Conservation (phyloP, 805 yeast species). For the Candida suzukii region DNA sequence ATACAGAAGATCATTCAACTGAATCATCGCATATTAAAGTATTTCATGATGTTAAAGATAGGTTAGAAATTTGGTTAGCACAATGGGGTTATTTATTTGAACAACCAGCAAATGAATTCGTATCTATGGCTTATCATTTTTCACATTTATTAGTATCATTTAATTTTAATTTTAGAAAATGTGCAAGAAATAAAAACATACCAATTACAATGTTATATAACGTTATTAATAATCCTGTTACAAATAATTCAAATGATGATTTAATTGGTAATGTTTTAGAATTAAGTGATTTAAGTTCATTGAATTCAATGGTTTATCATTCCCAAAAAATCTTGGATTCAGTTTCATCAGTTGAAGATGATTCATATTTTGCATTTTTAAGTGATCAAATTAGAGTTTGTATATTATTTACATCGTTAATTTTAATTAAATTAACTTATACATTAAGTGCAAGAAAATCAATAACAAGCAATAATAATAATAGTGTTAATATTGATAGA, state of each 20-base stretch:
- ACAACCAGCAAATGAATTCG: conserved; percentile 69
- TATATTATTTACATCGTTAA: conserved; percentile 34
- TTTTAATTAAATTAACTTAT: conserved; percentile 25
- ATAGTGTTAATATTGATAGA: conserved; percentile 2
- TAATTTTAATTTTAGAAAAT: conserved; percentile 24
- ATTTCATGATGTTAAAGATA: conserved; percentile 34
- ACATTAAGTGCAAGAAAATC: conserved; percentile 2
- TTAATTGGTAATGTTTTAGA: conserved; percentile 2
- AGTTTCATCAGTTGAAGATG: conserved; percentile 29
- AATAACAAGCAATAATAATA: background rate
- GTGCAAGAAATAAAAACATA: background rate
- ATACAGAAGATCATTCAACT: background rate
- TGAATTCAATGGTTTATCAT: conserved; percentile 33
- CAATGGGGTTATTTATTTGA: conserved; percentile 65
- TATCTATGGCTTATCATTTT: conserved; percentile 63
- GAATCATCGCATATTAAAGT: no score
- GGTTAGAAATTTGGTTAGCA: conserved; percentile 52
- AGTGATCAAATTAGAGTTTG: conserved; percentile 63
- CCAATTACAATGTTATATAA: background rate
- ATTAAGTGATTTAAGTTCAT: conserved; percentile 10
- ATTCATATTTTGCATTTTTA: conserved; percentile 58
- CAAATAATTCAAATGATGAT: background rate
- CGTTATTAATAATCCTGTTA: background rate
- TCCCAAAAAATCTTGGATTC: conserved; percentile 35
- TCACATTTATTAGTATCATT: conserved; percentile 43